These are phyloP conservation scores for Papiliotrema laurentii DNA, from an alignment of 1,284 basidiomycete genomes.

Conservation along the genomic window DNA sequence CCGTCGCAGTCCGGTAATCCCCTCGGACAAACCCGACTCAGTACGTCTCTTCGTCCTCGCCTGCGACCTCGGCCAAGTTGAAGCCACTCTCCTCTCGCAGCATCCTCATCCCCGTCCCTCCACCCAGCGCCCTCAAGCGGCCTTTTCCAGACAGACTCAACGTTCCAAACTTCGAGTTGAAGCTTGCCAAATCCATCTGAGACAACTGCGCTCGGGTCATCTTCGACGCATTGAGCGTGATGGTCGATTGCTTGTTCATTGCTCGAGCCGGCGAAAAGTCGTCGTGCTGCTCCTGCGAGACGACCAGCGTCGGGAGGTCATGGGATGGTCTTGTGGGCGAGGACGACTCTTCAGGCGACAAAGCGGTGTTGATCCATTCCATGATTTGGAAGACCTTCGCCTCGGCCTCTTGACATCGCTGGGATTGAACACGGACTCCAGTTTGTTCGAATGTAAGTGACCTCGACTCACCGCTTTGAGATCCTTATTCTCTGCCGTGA, in stretches of 20 bases:
- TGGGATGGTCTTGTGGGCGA: neutral
- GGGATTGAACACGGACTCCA: neutral
- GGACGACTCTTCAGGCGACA: slow-evolving; percentile 10
- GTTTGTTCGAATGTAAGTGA: neutral
- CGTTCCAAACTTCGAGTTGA: slow-evolving; percentile 28
- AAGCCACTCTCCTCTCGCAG: slow-evolving; percentile 32
- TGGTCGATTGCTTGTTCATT: slow-evolving; percentile 9
- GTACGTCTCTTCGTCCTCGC: slow-evolving; percentile 4
- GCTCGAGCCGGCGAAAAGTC: slow-evolving; percentile 17
- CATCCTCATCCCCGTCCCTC: slow-evolving; percentile 15
- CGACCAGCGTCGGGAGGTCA: slow-evolving; percentile 14
- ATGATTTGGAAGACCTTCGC: slow-evolving; percentile 37
- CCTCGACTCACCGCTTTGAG: slow-evolving; percentile 26
- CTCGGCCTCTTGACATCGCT: slow-evolving; percentile 39
- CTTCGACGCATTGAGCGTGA: slow-evolving; percentile 22
- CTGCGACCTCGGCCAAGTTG: slow-evolving; percentile 21
- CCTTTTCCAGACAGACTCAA: slow-evolving; percentile 16
- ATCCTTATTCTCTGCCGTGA: slow-evolving; percentile 31
- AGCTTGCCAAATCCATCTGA: slow-evolving; percentile 29
- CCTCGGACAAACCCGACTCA: slow-evolving; percentile 1
- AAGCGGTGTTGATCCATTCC: slow-evolving; percentile 36
- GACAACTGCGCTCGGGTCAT: slow-evolving; percentile 29
- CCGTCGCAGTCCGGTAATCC: no score
- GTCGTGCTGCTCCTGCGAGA: slow-evolving; percentile 10
- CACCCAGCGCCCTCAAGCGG: slow-evolving; percentile 1